Evolutionary conservation across 2,329 filamentous ascomycete genomes (phyloP), one percentile per base, ranked within the genome.

Genomic region (Herpomyces periplanetae): DNA sequence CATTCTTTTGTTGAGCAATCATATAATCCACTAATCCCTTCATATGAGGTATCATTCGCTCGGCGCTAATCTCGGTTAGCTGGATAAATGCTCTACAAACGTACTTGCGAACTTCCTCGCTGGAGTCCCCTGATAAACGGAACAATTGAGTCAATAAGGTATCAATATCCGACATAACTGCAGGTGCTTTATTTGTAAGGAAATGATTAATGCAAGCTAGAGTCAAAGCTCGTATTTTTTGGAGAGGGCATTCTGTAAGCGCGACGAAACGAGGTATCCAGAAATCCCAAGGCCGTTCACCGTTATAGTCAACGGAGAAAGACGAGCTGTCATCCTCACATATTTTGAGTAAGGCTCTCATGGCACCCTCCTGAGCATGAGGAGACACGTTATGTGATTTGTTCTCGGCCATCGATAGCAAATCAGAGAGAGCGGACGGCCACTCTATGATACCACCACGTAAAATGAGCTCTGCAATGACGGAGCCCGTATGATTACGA

Each of bases 1-100:
- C 40, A 26, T 60, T 62, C 36, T 62, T 57, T 37, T 96, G 80
- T 35, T 96, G 80, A 12, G 56, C 47, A 23, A 91, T 53, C 36
- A 88, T 80, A 34, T 88, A 96, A 33, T 84, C 66, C 12, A 96
- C 71, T 21, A 96, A 47, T 4, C 66, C 73, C 20, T 51, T 46
- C 33, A 91, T 62, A 34, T 91, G 68, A 10, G 80, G 80, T 22
- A 66, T 47, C 21, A 96, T 59, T 42, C 84, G 80, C 34, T 85
- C 66, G 2, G 80, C 69, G 7, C 69, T 55, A 24, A 73, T 61
- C 33, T 88, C 80, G 15, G 87, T 71, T 8, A 96, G 54, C 24
- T 75, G 62, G 13, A 85, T 68, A 37, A 96, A 85, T 1, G 73
- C 61, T 24, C 75, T 62, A 39, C 80, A 96, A 6, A 96, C 75